Percentiles rank a stretch among this genome's conserved stretches.
Evolutionary conservation across 2,329 filamentous ascomycete genomes (phyloP).

Genomic region (Stenocarpella maydis): DNA sequence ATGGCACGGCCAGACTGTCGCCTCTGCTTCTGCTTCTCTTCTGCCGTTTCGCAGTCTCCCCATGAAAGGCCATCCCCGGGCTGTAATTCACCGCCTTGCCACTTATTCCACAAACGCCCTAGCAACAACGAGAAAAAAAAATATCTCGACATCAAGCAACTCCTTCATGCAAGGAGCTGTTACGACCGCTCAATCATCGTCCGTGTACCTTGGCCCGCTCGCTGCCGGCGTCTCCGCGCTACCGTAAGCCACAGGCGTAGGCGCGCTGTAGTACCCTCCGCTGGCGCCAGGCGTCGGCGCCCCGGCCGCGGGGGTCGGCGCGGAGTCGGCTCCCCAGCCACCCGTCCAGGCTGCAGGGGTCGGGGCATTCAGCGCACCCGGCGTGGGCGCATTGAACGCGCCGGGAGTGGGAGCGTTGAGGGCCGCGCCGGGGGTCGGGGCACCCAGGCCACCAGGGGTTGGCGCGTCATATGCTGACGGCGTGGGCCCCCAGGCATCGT

Average conservation of each 20-base stretch:
- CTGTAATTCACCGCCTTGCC: background rate
- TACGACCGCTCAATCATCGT: slow-evolving; percentile 53
- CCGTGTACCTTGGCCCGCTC: slow-evolving; percentile 62
- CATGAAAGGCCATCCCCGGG: background rate
- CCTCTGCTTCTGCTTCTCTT: background rate
- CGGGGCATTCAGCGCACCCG: slow-evolving; percentile 68
- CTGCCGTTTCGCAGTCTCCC: background rate
- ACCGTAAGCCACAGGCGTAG: slow-evolving; percentile 69
- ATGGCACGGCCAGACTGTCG: background rate
- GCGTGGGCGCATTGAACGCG: slow-evolving; percentile 71
- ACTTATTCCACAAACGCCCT: background rate
- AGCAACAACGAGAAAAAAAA: background rate
- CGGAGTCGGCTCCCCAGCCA: slow-evolving; percentile 68
- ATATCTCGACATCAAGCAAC: too few species aligned
- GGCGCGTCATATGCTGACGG: slow-evolving; percentile 74
- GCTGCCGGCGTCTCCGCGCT: slow-evolving; percentile 68
- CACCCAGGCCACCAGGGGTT: slow-evolving; percentile 67
- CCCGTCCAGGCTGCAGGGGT: slow-evolving; percentile 73
- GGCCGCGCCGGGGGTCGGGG: slow-evolving; percentile 65
- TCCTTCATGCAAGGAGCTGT: background rate
- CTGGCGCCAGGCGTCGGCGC: slow-evolving; percentile 76
- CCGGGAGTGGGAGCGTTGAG: slow-evolving; percentile 77
- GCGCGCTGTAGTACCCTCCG: slow-evolving; percentile 66
- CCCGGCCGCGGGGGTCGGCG: slow-evolving; percentile 70
- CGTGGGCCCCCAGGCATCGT: slow-evolving; percentile 63